Evolutionary conservation across 306 rosid genomes (phyloP), one percentile per base, ranked within the genome.

Genomic region (Leucaena leucocephala): DNA sequence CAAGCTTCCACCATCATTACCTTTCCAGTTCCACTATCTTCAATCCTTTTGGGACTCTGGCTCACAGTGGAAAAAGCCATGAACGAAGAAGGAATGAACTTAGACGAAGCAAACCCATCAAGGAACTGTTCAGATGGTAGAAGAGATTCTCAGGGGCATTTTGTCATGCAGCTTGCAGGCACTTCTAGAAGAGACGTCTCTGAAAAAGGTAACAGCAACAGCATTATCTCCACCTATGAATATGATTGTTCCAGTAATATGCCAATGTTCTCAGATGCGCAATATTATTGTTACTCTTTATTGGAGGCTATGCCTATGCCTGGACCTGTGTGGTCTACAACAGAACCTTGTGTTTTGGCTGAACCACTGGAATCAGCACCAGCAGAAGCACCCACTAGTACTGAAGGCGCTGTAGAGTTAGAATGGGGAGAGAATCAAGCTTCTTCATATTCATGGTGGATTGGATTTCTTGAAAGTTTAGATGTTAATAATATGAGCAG

Each of bases 251-350:
- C 12, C 48, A 11, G 59, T 2, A 54, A 61, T 66, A 66, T 64
- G 73, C 75, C 85, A 34, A 39, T 76, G 36, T 39, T 67, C 81
- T 79, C 49, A 17, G 75, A 72, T 79, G 43, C 62, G 70, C 80
- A 80, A 33, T 74, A 72, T 27, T 27, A 27, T 79, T 87, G 84
- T 72, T 74, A 85, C 86, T 83, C 85, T 55, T 74, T 89, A 71
- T n/a, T 81, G 78, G 88, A 91, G 84, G 78, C 90, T 2, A 89
- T 91, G 86, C 73, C 73, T 21, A 6, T 68, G 5, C 55, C 73
- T 5, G 73, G 35, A 44, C 73, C 73, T 19, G 55, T 44, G 21
- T 68, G 73, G 73, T 68, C 73, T 19, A 68, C 73, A 19, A 68
- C 73, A 43, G 55, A 43, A 13, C 55, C 73, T 43, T 68, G 38